Base-by-base conservation (phyloP, 2,329 filamentous ascomycete species). In the Diaporthe citrichinensis region DNA sequence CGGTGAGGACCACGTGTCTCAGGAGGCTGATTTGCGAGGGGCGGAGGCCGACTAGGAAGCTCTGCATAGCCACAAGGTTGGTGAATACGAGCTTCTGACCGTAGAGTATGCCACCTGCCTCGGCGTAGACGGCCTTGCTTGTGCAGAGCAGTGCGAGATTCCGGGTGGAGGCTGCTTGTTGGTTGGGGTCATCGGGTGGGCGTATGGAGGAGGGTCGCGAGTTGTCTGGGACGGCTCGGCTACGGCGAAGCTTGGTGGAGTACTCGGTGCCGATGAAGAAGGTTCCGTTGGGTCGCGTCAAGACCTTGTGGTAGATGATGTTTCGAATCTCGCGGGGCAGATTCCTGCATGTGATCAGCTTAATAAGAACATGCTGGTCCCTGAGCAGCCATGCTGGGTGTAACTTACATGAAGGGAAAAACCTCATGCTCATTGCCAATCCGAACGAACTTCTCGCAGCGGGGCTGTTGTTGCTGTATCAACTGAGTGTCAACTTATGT, bases 311-410 rank as follows among this genome's bases (percentile, higher is more conserved):
- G 69, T 72, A 72, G 69, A 72, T 51, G 55, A 28, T 23, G 41
- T 72, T 72, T 17, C 69, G 69, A 20, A 72, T 36, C 44, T 72
- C 55, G 7, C 23, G 4, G 17, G 69, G 69, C 23, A 72, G 15
- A 4, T 51, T 20, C 57, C 69, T 72, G n/a, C 1, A 1, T 39
- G 4, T 0, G 14, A n/a, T 61, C 5, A 61, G 69, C 7, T 2
- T 28, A 0, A 17, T 28, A 0, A 17, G 10, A 23, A 7, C 20
- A 28, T 49, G 0, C 5, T 4, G 17, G 39, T 20, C 0, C 23
- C 4, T 7, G 0, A 15, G 4, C 4, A 10, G 1, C 10, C 15
- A 2, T 25, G 3, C 12, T 39, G 36, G 10, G 36, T 31, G 15
- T 57, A 4, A 46, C 12, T 55, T 4, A 53, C 44, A 55, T 46